phyloP scores from a whole-genome alignment of 768 basidiomycete genomes.

The Podaxis rugospora region DNA sequence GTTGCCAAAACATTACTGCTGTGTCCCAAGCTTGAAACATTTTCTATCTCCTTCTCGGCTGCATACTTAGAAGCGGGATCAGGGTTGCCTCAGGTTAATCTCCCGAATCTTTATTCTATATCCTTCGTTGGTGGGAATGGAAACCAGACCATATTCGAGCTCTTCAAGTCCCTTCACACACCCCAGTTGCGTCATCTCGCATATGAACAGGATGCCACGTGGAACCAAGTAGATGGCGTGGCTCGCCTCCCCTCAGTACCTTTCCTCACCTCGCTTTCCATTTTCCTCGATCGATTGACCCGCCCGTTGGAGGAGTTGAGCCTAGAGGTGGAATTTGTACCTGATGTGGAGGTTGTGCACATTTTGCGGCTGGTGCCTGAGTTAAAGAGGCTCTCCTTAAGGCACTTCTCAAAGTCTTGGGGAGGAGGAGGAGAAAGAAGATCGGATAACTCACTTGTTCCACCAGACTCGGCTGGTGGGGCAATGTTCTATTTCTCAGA shows the following conservation, averaged over 20 bases:
- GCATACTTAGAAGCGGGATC: too few relatives aligned
- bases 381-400: background rate
- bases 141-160: background rate
- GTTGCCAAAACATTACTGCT: background rate
- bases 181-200: background rate
- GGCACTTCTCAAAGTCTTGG: too few relatives aligned
- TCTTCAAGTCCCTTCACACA: background rate
- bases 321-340: background rate
- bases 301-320: background rate
- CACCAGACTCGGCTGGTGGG: too few relatives aligned
- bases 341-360: background rate
- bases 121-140: background rate
- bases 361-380: background rate
- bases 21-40: too few relatives aligned
- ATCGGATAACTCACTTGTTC: background rate
- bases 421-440: too few relatives aligned
- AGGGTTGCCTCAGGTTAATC: too few relatives aligned
- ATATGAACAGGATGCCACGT: background rate
- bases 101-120: background rate
- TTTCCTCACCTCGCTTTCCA: background rate
- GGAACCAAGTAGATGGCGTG: background rate
- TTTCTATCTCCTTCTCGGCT: too few relatives aligned
- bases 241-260: background rate
- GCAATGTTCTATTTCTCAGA: background rate
- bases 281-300: background rate